Conservation (phyloP, 352 stramenopile genomes). For the Phytopythium cucurbitacearum region DNA sequence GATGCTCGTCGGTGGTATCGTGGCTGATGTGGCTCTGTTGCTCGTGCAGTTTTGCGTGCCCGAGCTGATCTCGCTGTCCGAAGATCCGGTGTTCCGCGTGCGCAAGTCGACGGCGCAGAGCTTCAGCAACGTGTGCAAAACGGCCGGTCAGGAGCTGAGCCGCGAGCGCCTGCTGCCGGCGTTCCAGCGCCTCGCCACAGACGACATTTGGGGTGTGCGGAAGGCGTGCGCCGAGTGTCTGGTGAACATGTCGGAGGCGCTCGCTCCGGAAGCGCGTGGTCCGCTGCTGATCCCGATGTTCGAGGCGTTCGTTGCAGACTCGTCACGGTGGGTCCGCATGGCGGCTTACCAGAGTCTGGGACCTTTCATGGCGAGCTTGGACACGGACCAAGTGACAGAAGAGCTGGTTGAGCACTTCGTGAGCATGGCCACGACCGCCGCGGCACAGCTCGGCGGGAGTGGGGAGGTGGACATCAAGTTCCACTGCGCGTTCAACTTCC, state of each 20-base stretch:
- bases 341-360: conserved; percentile 91
- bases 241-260: conserved; percentile 81
- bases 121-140: conserved; percentile 87
- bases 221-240: conserved; percentile 92
- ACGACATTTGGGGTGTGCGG: conserved; percentile 93
- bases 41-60: conserved; percentile 83
- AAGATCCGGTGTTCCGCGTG: conserved; percentile 93
- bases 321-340: conserved; percentile 92
- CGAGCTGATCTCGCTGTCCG: conserved; percentile 88
- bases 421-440: conserved; percentile 71
- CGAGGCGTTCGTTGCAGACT: conserved; percentile 84
- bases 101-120: conserved; percentile 90
- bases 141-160: conserved; percentile 66
- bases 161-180: conserved; percentile 86
- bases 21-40: too few relatives aligned
- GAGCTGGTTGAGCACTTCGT: conserved; percentile 80
- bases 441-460: conserved; percentile 55
- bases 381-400: conserved; percentile 76
- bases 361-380: conserved; percentile 76
- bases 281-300: conserved; percentile 87
- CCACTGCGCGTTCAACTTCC: conserved; percentile 91
- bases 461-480: conserved; percentile 88
- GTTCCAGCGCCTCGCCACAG: conserved; percentile 87
- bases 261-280: conserved; percentile 69
- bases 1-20: too few relatives aligned